phyloP scores from a whole-genome alignment of 1,139 yeast species.

The Suhomyces wounanorum region DNA sequence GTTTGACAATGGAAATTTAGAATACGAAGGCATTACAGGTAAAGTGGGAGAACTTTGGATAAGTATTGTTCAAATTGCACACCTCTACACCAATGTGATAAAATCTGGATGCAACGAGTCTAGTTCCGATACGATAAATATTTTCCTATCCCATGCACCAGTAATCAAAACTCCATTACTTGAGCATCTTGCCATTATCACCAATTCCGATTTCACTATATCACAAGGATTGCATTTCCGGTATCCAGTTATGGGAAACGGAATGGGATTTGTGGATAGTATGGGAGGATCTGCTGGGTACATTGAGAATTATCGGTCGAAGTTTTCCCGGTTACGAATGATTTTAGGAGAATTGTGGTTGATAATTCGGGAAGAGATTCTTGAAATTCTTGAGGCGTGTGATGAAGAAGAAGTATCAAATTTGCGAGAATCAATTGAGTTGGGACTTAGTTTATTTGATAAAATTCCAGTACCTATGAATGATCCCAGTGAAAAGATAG shows the following conservation, averaged over 20 bases:
- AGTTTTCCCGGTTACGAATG: constrained; percentile 61
- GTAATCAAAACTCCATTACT: constrained; percentile 64
- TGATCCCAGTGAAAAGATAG: constrained; percentile 44
- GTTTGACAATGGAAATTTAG: constrained; percentile 62
- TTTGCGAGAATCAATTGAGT: constrained; percentile 33
- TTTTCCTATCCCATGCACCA: constrained; percentile 70
- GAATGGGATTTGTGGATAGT: constrained; percentile 60
- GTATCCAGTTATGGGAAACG: constrained; percentile 72
- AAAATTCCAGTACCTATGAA: constrained; percentile 59
- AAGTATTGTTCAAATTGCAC: constrained; percentile 70
- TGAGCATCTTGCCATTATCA: constrained; percentile 65
- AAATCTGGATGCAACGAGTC: neutral
- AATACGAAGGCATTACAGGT: constrained; percentile 40
- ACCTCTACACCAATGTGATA: constrained; percentile 30
- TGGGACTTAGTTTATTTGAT: constrained; percentile 64
- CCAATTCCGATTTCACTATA: constrained; percentile 72
- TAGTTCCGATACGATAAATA: constrained; percentile 46
- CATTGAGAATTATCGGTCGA: constrained; percentile 62
- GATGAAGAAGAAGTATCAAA: constrained; percentile 5
- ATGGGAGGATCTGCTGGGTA: constrained; percentile 37
- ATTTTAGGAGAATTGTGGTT: constrained; percentile 68
- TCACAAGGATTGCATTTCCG: constrained; percentile 74
- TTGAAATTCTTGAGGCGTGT: constrained; percentile 33
- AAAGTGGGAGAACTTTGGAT: constrained; percentile 79
- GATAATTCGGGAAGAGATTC: constrained; percentile 56